These are phyloP conservation scores for Striga hermonthica DNA, from an alignment of 305 asterid genomes.

Conservation along the genomic window DNA sequence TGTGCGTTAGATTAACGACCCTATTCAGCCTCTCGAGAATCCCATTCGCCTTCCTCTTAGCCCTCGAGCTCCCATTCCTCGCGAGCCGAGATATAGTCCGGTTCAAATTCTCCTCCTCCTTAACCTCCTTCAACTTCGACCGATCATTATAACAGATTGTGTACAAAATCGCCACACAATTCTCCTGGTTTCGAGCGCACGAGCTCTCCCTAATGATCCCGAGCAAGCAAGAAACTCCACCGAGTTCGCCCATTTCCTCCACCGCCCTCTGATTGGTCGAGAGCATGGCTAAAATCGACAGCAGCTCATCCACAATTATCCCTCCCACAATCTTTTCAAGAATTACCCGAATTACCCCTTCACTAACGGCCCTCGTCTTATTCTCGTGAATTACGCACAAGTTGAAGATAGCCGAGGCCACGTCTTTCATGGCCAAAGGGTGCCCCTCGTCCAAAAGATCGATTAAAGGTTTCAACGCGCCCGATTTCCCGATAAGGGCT, in stretches of 20 bases:
- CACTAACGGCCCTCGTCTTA: constrained; percentile 48
- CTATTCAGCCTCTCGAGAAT: constrained; percentile 52
- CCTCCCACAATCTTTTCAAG: constrained; percentile 39
- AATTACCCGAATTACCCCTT: constrained; percentile 47
- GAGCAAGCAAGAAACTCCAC: constrained; percentile 45
- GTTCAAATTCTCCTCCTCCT: constrained; percentile 40
- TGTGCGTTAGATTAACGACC: constrained; percentile 35
- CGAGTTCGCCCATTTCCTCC: constrained; percentile 47
- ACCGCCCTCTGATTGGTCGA: constrained; percentile 46
- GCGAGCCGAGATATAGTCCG: constrained; percentile 54
- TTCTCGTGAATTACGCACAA: constrained; percentile 48
- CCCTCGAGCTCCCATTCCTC: constrained; percentile 55
- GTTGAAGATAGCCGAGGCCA: constrained; percentile 49
- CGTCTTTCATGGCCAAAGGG: constrained; percentile 47
- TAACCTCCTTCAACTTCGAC: constrained; percentile 49
- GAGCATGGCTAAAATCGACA: constrained; percentile 55
- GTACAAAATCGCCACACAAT: constrained; percentile 45
- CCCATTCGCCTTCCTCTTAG: constrained; percentile 59
- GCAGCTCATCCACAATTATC: constrained; percentile 42
- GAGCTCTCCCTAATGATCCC: constrained; percentile 39
- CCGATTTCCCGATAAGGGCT: constrained; percentile 45
- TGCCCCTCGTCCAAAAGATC: constrained; percentile 47
- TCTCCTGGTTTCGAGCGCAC: constrained; percentile 46
- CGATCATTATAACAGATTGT: constrained; percentile 44
- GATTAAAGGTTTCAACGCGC: constrained; percentile 46